These are phyloP conservation scores for Alternaria sp. DNA, from an alignment of 2,329 filamentous ascomycete species.

Conservation along the genomic window DNA sequence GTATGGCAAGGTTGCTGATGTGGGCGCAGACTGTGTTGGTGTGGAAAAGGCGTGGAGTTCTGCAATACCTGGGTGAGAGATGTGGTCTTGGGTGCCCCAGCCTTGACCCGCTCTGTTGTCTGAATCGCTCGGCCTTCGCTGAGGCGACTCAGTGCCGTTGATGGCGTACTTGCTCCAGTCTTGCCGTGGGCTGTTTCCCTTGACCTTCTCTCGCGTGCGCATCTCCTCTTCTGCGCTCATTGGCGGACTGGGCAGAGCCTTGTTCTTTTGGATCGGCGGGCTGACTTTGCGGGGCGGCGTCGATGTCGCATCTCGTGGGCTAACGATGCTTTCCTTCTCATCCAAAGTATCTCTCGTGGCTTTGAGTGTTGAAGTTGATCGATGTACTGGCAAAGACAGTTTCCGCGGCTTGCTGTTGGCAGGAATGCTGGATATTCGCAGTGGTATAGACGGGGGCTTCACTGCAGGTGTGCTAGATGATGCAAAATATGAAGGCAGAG, in stretches of 20 bases:
- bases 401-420: slow-evolving; percentile 41
- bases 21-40: slow-evolving; percentile 29
- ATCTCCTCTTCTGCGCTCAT: slow-evolving; percentile 21
- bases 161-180: slow-evolving; percentile 12
- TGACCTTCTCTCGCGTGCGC: slow-evolving; percentile 23
- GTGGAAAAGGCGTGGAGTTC: slow-evolving; percentile 23
- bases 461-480: slow-evolving; percentile 11
- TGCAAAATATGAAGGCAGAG: slow-evolving; percentile 25
- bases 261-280: slow-evolving; percentile 38
- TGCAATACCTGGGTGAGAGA: slow-evolving; percentile 25
- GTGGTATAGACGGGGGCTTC: slow-evolving; percentile 39
- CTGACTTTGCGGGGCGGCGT: slow-evolving; percentile 20
- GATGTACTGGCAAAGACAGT: slow-evolving; percentile 35
- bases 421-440: slow-evolving; percentile 45
- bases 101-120: slow-evolving; percentile 13
- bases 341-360: slow-evolving; percentile 3
- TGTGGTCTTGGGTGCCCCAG: slow-evolving; percentile 5
- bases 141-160: slow-evolving; percentile 1
- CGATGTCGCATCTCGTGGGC: slow-evolving; percentile 5
- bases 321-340: slow-evolving; percentile 23
- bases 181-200: slow-evolving; percentile 8
- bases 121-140: slow-evolving; percentile 15
- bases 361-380: slow-evolving; percentile 18
- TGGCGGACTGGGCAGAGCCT: slow-evolving; percentile 39
- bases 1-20: slow-evolving; percentile 17